Conservation (phyloP, 2,329 filamentous ascomycete species). For the Neurospora sp. region DNA sequence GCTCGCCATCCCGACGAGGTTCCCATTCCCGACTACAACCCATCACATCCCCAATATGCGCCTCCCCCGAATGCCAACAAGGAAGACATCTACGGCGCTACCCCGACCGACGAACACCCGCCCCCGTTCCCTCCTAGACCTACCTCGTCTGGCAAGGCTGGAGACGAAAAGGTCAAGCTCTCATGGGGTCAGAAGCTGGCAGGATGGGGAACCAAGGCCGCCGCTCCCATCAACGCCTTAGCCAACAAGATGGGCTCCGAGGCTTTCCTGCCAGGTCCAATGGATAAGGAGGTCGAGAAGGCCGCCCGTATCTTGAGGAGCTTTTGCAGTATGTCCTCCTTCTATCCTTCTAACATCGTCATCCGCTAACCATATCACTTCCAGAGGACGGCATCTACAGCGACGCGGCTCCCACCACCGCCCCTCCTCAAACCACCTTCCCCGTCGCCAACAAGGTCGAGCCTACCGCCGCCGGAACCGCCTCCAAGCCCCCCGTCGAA, state of each 20-base stretch:
- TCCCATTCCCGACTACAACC: conserved; percentile 19
- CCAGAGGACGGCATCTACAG: conserved; percentile 44
- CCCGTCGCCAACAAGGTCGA: conserved; percentile 1
- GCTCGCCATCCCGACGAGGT: conserved; percentile 16
- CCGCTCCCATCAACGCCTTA: conserved; percentile 68
- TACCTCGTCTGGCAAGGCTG: conserved; percentile 3
- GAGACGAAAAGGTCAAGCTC: conserved; percentile 10
- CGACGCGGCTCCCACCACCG: conserved; percentile 20
- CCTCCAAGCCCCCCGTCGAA: conserved; percentile 13
- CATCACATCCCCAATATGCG: conserved; percentile 13
- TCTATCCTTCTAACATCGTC: too few relatives aligned
- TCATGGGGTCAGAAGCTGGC: conserved; percentile 21
- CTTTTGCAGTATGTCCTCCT: conserved; percentile 62
- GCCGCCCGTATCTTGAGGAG: conserved; percentile 72
- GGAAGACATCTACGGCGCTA: conserved; percentile 17
- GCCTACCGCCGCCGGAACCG: conserved; percentile 7
- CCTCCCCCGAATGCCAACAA: conserved; percentile 5
- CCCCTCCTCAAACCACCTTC: conserved; percentile 8
- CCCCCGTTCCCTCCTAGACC: conserved; percentile 8
- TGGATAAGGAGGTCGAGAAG: conserved; percentile 89
- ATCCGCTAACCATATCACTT: not conserved
- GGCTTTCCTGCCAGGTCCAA: conserved; percentile 74
- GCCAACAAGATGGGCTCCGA: conserved; percentile 76
- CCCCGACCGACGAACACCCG: conserved; percentile 14
- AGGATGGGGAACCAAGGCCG: conserved; percentile 36